Conservation (phyloP, 805 yeast species). For the Lachancea mirantina region DNA sequence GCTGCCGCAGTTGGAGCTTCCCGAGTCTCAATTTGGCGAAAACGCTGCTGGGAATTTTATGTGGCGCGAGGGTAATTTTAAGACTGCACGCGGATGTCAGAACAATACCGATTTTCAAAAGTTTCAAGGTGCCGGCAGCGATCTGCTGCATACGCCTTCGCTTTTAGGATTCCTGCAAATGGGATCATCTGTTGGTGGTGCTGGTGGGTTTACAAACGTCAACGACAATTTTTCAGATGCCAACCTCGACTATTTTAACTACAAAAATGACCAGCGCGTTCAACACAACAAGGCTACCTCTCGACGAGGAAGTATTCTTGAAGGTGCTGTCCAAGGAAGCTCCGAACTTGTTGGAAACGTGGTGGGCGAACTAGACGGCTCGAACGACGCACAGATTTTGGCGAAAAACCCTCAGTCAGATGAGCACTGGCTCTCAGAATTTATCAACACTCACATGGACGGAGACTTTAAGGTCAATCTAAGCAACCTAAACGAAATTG, state of each 20-base stretch:
- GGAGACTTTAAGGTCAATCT: conserved; percentile 43
- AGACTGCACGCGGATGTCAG: too few relatives aligned
- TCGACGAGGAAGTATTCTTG: too few relatives aligned
- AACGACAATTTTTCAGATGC: conserved; percentile 21
- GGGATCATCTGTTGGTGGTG: conserved; percentile 36
- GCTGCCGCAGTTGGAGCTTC: conserved; percentile 19
- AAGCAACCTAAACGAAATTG: conserved; percentile 49
- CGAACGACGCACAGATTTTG: too few relatives aligned
- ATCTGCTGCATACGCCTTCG: conserved; percentile 29
- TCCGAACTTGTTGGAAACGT: neutral
- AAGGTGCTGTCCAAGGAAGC: neutral
- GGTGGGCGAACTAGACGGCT: neutral
- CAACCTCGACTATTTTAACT: conserved; percentile 30
- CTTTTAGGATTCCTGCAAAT: conserved; percentile 36
- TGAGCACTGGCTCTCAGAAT: conserved; percentile 59
- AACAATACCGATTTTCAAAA: too few relatives aligned
- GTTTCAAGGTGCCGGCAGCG: neutral
- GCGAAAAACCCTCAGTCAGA: conserved; percentile 4
- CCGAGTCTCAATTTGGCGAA: conserved; percentile 18
- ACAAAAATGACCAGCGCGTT: conserved; percentile 16
- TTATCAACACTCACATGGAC: conserved; percentile 60
- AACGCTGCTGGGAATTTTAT: neutral
- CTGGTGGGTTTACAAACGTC: conserved; percentile 30
- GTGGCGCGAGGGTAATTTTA: neutral
- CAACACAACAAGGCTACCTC: too few relatives aligned